Evolutionary conservation across 495 filamentous ascomycete species (phyloP).

Genomic region (Tricharina praecox): DNA sequence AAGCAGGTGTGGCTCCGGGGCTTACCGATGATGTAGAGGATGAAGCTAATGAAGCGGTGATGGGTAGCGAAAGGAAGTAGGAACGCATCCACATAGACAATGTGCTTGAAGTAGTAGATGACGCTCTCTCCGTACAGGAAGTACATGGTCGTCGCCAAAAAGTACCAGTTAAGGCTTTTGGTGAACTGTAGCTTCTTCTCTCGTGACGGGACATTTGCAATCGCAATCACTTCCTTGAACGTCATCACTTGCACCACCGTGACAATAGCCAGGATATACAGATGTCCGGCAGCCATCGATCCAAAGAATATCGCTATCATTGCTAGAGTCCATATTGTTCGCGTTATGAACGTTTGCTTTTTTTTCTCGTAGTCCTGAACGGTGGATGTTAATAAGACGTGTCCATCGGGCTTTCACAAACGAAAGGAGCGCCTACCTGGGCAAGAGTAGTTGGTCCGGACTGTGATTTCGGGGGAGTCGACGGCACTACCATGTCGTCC

Average conservation of each 20-base stretch:
- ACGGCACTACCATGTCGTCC: slow-evolving; percentile 17
- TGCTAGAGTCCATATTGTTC: slow-evolving; percentile 93
- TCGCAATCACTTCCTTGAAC: slow-evolving; percentile 98
- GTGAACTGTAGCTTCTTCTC: slow-evolving; percentile 85
- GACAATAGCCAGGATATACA: slow-evolving; percentile 85
- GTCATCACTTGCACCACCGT: slow-evolving; percentile 89
- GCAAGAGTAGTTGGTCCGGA: slow-evolving; percentile 6
- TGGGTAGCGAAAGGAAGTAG: slow-evolving; percentile 87
- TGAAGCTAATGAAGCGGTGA: slow-evolving; percentile 96
- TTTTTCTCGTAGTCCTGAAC: slow-evolving; percentile 98
- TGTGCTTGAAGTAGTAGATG: slow-evolving; percentile 99
- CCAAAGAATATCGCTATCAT: slow-evolving; percentile 93
- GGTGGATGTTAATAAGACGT: too few relatives aligned
- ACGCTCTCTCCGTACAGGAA: slow-evolving; percentile 97
- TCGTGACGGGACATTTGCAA: slow-evolving; percentile 80
- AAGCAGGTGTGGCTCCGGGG: slow-evolving; percentile 3
- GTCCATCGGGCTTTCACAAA: too few relatives aligned
- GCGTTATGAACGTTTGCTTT: slow-evolving; percentile 91
- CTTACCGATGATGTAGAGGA: slow-evolving; percentile 89
- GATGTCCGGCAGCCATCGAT: slow-evolving; percentile 82
- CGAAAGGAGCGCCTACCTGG: too few relatives aligned
- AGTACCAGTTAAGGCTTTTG: slow-evolving; percentile 97
- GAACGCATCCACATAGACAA: slow-evolving; percentile 85
- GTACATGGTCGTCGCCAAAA: slow-evolving; percentile 96
- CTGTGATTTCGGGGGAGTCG: slow-evolving; percentile 9